Evolutionary conservation across 1,284 basidiomycete species (phyloP), one percentile per base, ranked within the genome.

Genomic region (Meira miltonrushii): DNA sequence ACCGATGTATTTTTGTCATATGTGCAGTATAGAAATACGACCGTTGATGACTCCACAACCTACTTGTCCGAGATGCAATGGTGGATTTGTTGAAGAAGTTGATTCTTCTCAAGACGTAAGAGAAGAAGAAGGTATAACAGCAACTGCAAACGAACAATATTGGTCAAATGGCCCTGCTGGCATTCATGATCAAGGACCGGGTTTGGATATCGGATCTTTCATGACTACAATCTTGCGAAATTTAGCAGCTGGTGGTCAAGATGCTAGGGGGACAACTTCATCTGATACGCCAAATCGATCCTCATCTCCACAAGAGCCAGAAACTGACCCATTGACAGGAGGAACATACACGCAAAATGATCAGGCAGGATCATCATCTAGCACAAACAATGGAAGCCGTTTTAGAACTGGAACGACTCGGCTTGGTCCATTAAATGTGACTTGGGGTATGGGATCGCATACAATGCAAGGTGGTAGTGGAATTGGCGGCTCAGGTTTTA

Each of bases 41-140:
- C 70, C 71, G 0, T 60, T 72, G 40, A 65, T 66, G 60, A 66
- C 62, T 2, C 69, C 68, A 12, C 63, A 68, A 37, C 69, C 68
- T 13, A 66, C 66, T 12, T 74, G 72, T 46, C 69, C 69, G 1
- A 64, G 67, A 19, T 74, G 72, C 62, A 66, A 66, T 48, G 68
- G 70, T 13, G 58, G 59, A 33, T 74, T 74, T 46, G 65, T 74
- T 52, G 72, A 74, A 50, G 58, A 59, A 47, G 39, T 60, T 12
- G 43, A 23, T 53, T 53, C 39, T 28, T 53, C 51, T 39, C 51
- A 33, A 40, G 17, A 50, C 11, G 48, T 33, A 40, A 5, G 12
- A 5, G 51, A 44, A 21, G 21, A 53, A 40, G 39, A 39, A 53
- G 17, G 19, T 7, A 28, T 17, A 21, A 40, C 15, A 28, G 37